These are phyloP conservation scores for Acanthamoeba polyphaga DNA, from an alignment of 208 protist species.

Conservation along the genomic window DNA sequence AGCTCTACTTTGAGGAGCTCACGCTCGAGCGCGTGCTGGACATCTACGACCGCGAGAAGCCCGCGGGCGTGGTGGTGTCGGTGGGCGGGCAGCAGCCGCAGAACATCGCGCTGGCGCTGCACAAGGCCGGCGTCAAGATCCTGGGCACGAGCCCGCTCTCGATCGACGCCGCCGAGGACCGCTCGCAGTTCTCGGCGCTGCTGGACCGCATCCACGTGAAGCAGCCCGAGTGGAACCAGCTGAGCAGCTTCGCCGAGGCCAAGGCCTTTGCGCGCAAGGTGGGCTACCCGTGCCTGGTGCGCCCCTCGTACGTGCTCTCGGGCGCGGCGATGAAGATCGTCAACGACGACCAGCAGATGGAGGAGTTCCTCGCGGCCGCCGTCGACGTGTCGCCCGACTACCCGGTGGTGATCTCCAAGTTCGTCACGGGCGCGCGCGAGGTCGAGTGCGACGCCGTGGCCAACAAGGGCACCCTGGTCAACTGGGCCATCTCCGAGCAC, in stretches of 20 bases:
- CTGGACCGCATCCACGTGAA: slow-evolving; percentile 94
- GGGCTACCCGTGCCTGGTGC: slow-evolving; percentile 93
- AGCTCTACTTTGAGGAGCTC: slow-evolving; percentile 99
- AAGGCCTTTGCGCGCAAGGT: slow-evolving; percentile 92
- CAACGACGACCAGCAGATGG: slow-evolving; percentile 90
- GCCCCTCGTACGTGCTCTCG: slow-evolving; percentile 94
- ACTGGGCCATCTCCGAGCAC: slow-evolving; percentile 95
- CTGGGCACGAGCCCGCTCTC: slow-evolving; percentile 96
- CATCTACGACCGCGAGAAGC: slow-evolving; percentile 96
- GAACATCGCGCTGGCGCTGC: slow-evolving; percentile 97
- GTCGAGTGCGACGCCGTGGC: slow-evolving; percentile 98
- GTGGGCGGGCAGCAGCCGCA: slow-evolving; percentile 97
- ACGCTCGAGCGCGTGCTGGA: slow-evolving; percentile 97
- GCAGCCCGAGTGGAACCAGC: slow-evolving; percentile 97
- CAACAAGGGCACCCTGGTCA: slow-evolving; percentile 90
- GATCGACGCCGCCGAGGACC: slow-evolving; percentile 98
- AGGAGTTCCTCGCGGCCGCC: slow-evolving; percentile 98
- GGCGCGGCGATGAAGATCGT: slow-evolving; percentile 40
- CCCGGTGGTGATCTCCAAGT: slow-evolving; percentile 88
- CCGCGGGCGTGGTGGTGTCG: slow-evolving; percentile 95
- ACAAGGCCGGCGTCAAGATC: slow-evolving; percentile 93
- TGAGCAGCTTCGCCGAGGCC: slow-evolving; percentile 94
- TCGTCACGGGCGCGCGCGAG: slow-evolving; percentile 97
- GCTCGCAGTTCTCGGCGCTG: slow-evolving; percentile 84
- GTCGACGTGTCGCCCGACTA: slow-evolving; percentile 98